Evolutionary conservation across 768 basidiomycete species (phyloP), one percentile per base, ranked within the genome.

Genomic region (Podaxis mareebaensis): DNA sequence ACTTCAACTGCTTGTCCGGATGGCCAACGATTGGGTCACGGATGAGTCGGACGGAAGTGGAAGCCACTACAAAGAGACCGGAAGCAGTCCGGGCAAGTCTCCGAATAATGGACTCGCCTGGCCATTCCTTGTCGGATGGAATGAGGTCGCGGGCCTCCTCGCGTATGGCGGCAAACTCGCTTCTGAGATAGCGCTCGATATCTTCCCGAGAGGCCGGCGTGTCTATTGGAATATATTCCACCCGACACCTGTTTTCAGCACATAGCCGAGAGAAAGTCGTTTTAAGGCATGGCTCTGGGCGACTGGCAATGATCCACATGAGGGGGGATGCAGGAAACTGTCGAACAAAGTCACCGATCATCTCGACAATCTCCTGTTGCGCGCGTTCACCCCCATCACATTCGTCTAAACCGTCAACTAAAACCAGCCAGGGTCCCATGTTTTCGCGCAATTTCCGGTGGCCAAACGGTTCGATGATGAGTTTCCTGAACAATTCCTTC

Each of bases 381-480:
- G 28, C 40, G 1, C 26, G 40, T 38, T 55, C 53, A 28, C 53
- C 61, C 6, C 44, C 40, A 24, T 53, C 52, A 44, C 60, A 61
- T 44, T 61, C 60, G 36, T 61, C 60, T 24, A 61, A 30, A n/a
- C 60, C 60, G 30, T 61, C 61, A 48, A 62, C 56, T 26, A 62
- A 20, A 17, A 62, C 46, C 53, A 62, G 7, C 53, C 42, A 26
- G 11, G 28, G 42, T 36, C 13, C 44, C 8, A 22, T 26, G 3
- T 48, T 22, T 20, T 42, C 10, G 4, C 10, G 28, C 8, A 44
- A 5, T 3, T 20, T 33, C 11, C 2, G 24, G 13, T 36, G 15
- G 13, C 53, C n/a, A 38, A 62, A 62, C 4, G 61, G 61, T 38
- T 30, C 38, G 4, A 38, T 26, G 24, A 62, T 55, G 38, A 62